phyloP scores from a whole-genome alignment of 257 asterid species.

The Nicotiana undulata region DNA sequence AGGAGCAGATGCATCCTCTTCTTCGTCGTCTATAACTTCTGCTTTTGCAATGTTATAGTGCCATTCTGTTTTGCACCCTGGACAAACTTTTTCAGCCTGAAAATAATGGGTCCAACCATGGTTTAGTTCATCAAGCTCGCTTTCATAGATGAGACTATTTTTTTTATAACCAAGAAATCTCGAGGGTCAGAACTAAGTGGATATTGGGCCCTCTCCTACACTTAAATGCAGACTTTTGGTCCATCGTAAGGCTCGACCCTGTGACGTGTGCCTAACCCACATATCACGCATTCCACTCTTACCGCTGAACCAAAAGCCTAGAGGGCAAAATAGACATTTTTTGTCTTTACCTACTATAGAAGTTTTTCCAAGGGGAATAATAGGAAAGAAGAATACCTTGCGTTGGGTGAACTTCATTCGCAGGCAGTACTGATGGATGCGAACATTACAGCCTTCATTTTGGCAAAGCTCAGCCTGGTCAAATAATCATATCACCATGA shows the following conservation, averaged over 20 bases:
- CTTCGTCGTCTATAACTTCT: slow-evolving; percentile 34
- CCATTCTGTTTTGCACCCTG: slow-evolving; percentile 64
- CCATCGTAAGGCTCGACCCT: too few species aligned
- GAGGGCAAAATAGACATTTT: too few species aligned
- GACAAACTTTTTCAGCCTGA: slow-evolving; percentile 58
- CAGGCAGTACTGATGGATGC: slow-evolving; percentile 67
- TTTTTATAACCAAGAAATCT: too few species aligned
- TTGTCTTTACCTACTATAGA: too few species aligned
- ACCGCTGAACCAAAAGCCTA: too few species aligned
- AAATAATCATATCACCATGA: slow-evolving; percentile 1
- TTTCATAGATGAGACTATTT: neutral
- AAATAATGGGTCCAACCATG: neutral
- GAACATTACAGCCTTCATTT: slow-evolving; percentile 60
- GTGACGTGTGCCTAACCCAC: too few species aligned
- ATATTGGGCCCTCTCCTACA: too few species aligned
- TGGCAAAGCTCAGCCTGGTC: slow-evolving; percentile 64
- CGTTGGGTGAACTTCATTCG: slow-evolving; percentile 55
- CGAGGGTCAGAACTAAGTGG: too few species aligned
- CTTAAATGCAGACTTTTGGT: too few species aligned
- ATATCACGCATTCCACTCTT: too few species aligned
- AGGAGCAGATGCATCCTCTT: slow-evolving; percentile 14
- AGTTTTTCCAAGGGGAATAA: too few species aligned
- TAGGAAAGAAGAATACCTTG: slow-evolving; percentile 36
- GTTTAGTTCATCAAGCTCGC: neutral
- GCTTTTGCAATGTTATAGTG: slow-evolving; percentile 31